phyloP scores from a whole-genome alignment of 371 early-diverging fungal genomes.

The Haplosporangium sp. region DNA sequence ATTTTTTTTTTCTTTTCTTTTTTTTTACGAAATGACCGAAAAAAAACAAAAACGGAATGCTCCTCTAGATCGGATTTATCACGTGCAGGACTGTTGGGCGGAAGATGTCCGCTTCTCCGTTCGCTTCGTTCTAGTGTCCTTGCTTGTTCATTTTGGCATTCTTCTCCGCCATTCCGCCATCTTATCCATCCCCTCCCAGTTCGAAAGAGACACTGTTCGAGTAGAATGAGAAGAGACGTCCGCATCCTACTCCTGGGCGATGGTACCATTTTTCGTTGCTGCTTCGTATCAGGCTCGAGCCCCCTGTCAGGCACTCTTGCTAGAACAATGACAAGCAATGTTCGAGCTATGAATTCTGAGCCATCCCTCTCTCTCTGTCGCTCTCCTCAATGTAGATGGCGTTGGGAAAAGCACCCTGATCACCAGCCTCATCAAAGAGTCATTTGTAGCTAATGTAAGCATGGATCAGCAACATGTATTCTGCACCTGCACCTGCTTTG shows the following conservation, averaged over 20 bases:
- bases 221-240: constrained; percentile 87
- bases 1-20: neutral
- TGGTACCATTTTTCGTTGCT: constrained; percentile 62
- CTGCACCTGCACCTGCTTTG: neutral
- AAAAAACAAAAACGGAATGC: too few relatives aligned
- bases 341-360: too few relatives aligned
- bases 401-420: constrained; percentile 97
- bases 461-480: neutral
- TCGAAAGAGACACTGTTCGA: constrained; percentile 1
- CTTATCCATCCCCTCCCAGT: neutral
- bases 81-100: too few relatives aligned
- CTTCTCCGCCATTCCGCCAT: neutral
- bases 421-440: constrained; percentile 94
- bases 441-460: constrained; percentile 91
- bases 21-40: neutral
- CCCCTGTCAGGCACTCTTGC: neutral
- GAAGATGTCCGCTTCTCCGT: too few relatives aligned
- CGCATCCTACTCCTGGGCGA: constrained; percentile 92
- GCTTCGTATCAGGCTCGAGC: too few relatives aligned
- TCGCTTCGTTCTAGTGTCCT: neutral
- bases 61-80: too few relatives aligned
- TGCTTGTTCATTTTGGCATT: neutral
- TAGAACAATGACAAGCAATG: neutral
- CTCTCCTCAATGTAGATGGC: constrained; percentile 66
- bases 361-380: constrained; percentile 9